Conservation (phyloP, 352 stramenopile species). For the Phytophthora pseudosyringae region DNA sequence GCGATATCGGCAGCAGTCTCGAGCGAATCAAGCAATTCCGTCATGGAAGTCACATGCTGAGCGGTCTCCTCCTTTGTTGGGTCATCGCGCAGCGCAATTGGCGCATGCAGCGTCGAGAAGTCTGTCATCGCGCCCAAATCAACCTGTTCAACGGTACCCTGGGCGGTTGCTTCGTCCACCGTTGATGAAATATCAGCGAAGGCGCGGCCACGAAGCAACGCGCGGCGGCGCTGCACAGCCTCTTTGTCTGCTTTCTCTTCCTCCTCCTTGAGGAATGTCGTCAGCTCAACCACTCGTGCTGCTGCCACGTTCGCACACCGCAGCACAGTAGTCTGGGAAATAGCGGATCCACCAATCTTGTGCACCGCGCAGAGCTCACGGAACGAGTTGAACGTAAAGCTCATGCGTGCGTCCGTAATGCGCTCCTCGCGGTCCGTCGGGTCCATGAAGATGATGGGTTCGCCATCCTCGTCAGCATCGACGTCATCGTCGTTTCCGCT, state of each 20-base stretch:
- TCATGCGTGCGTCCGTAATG: slow-evolving; percentile 87
- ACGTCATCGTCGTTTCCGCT: slow-evolving; percentile 26
- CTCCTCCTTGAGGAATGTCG: slow-evolving; percentile 80
- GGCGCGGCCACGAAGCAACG: slow-evolving; percentile 74
- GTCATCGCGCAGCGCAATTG: slow-evolving; percentile 76
- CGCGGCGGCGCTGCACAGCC: slow-evolving; percentile 65
- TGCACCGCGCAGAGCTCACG: slow-evolving; percentile 90
- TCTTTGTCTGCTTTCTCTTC: slow-evolving; percentile 75
- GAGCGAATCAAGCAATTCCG: slow-evolving; percentile 72
- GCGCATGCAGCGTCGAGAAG: slow-evolving; percentile 76
- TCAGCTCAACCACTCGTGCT: slow-evolving; percentile 78
- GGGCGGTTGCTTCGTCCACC: slow-evolving; percentile 25
- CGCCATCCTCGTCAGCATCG: slow-evolving; percentile 37
- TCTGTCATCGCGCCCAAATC: slow-evolving; percentile 88
- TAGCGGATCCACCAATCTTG: slow-evolving; percentile 87
- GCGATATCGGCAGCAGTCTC: slow-evolving; percentile 57
- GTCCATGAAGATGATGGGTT: slow-evolving; percentile 87
- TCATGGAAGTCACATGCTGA: slow-evolving; percentile 73
- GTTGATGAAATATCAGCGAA: slow-evolving; percentile 73
- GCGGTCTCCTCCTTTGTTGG: slow-evolving; percentile 55
- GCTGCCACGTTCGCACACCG: slow-evolving; percentile 80
- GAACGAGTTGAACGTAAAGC: slow-evolving; percentile 93
- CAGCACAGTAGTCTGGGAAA: slow-evolving; percentile 72
- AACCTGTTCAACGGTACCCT: slow-evolving; percentile 51
- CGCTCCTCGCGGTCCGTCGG: slow-evolving; percentile 90